These are phyloP conservation scores for Candida silvicultrix DNA, from an alignment of 805 yeast species.

Conservation along the genomic window DNA sequence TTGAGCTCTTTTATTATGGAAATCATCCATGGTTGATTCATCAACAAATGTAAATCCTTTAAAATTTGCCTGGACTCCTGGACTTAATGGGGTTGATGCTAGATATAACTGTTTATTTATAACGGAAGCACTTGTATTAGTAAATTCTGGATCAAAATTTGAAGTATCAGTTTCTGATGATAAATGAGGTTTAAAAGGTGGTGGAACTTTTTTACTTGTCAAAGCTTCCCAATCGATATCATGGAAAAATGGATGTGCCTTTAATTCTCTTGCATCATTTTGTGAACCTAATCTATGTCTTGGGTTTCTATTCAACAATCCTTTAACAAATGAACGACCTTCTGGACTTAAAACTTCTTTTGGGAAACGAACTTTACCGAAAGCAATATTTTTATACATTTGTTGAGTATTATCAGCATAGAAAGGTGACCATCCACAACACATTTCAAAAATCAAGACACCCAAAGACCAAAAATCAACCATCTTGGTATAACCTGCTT, in stretches of 20 bases:
- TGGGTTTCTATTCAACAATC: slow-evolving; percentile 91
- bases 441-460: slow-evolving; percentile 95
- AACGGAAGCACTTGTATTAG: slow-evolving; percentile 82
- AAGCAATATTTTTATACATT: slow-evolving; percentile 98
- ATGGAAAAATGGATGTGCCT: slow-evolving; percentile 85
- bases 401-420: slow-evolving; percentile 97
- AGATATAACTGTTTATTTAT: slow-evolving; percentile 58
- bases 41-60: slow-evolving; percentile 96
- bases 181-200: slow-evolving; percentile 95
- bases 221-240: slow-evolving; percentile 89
- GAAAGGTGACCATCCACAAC: slow-evolving; percentile 99
- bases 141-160: slow-evolving; percentile 96
- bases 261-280: slow-evolving; percentile 87
- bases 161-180: slow-evolving; percentile 90
- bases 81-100: slow-evolving; percentile 73
- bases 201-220: slow-evolving; percentile 77
- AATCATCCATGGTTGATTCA: slow-evolving; percentile 87
- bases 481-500: slow-evolving; percentile 96
- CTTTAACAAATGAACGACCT: slow-evolving; percentile 94
- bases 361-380: slow-evolving; percentile 96
- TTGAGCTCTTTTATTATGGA: slow-evolving; percentile 36
- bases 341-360: slow-evolving; percentile 90
- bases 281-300: slow-evolving; percentile 88
- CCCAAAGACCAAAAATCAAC: slow-evolving; percentile 99
- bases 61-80: slow-evolving; percentile 93